Evolutionary conservation across 169 alveolate species (phyloP), one percentile per base, ranked within the genome.

Genomic region (Cardiosporidium cionae): DNA sequence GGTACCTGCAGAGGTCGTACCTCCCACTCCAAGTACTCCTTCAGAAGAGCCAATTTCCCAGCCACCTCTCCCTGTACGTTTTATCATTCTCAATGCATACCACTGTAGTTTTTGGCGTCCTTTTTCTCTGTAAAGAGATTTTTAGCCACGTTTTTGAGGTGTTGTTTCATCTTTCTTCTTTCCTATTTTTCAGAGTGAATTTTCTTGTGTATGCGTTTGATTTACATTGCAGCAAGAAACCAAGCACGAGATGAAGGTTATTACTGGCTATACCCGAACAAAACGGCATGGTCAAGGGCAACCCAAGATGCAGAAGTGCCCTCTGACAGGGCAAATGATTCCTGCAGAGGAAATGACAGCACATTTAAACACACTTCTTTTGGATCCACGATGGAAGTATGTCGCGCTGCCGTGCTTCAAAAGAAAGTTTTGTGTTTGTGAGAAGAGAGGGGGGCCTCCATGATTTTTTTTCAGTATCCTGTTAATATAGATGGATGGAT

Each of bases 301-400:
- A 78, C 32, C 37, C 58, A 44, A n/a, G 54, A 86, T 92, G 88
- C 95, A 93, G 74, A 88, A 87, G 82, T 96, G 99, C 67, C 98
- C 98, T 22, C 91, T 94, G 68, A 95, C 98, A 29, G 94, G 96
- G 33, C 94, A 91, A 74, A 84, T 92, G 82, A 88, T 96, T 6
- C 96, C 94, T 25, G 88, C 94, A 34, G 84, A 84, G 71, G 95
- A 94, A 76, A 93, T 94, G 93, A 87, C 94, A 33, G 91, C 92
- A 66, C 99, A 96, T 82, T 89, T 95, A 78, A 89, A 91, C 69
- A 85, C 94, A 27, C 91, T 94, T 71, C 87, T 96, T 66, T 89
- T 96, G 70, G 98, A 96, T 64, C 98, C 99, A 34, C 93, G 94
- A 81, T 96, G 98, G 98, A 94, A 95, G 89, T 92, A 86, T 28